phyloP scores from a whole-genome alignment of 768 basidiomycete species.

The Hericium erinaceus region DNA sequence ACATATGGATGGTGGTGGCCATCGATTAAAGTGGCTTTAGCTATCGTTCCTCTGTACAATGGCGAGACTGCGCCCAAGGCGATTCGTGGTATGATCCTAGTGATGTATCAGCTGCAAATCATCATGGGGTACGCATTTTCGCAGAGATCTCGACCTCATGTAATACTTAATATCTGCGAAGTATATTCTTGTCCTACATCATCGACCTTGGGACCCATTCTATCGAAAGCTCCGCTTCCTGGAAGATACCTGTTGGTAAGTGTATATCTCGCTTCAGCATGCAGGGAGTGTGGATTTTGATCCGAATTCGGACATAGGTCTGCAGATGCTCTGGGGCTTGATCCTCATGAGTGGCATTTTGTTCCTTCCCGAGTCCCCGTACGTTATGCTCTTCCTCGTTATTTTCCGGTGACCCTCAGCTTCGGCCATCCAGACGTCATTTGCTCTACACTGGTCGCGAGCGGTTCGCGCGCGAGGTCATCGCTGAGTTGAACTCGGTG shows the following conservation, averaged over 20 bases:
- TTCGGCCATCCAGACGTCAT: constrained; percentile 41
- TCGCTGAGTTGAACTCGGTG: constrained; percentile 60
- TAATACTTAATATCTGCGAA: constrained; percentile 15
- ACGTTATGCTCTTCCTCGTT: constrained; percentile 15
- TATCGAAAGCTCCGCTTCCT: constrained; percentile 50
- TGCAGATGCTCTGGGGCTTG: constrained; percentile 64
- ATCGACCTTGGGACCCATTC: constrained; percentile 59
- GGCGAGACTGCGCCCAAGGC: constrained; percentile 73
- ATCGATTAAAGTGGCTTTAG: constrained; percentile 1
- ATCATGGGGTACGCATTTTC: constrained; percentile 45
- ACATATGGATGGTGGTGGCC: neutral
- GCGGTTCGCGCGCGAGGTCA: constrained; percentile 49
- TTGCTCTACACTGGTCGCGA: constrained; percentile 48
- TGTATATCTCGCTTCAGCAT: too few species aligned
- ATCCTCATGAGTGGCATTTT: constrained; percentile 60
- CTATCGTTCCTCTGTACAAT: constrained; percentile 44
- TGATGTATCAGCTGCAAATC: constrained; percentile 72
- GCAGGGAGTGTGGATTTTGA: too few species aligned
- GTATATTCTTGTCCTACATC: constrained; percentile 66
- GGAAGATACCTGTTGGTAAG: constrained; percentile 52
- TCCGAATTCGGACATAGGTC: constrained; percentile 23
- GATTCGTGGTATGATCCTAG: constrained; percentile 61
- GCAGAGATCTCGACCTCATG: neutral
- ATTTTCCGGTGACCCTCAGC: neutral
- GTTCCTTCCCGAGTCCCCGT: constrained; percentile 76